Evolutionary conservation across 495 filamentous ascomycete genomes (phyloP).

Genomic region (Neurospora terricola): DNA sequence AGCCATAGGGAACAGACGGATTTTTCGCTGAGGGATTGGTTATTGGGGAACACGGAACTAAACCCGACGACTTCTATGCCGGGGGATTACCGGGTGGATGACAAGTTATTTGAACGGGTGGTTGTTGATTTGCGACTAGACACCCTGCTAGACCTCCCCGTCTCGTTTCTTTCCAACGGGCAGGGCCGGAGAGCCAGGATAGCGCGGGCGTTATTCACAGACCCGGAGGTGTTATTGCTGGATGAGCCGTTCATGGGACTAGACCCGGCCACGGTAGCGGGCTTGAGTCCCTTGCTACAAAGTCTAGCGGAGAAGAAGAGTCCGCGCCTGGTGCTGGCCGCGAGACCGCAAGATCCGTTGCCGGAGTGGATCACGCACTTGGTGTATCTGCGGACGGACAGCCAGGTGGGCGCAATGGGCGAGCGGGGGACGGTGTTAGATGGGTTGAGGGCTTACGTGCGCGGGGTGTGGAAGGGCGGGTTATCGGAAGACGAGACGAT

Average conservation of each 20-base stretch:
- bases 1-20: slow-evolving; percentile 76
- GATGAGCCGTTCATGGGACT: slow-evolving; percentile 98
- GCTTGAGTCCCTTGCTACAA: slow-evolving; percentile 59
- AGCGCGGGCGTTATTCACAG: slow-evolving; percentile 67
- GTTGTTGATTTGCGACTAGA: slow-evolving; percentile 55
- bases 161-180: slow-evolving; percentile 85
- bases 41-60: slow-evolving; percentile 66
- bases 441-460: slow-evolving; percentile 34
- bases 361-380: slow-evolving; percentile 87
- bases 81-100: slow-evolving; percentile 34
- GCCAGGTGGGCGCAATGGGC: slow-evolving; percentile 48
- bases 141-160: slow-evolving; percentile 61
- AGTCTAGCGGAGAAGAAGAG: slow-evolving; percentile 50
- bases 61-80: slow-evolving; percentile 43
- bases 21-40: slow-evolving; percentile 69
- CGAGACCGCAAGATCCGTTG: slow-evolving; percentile 74
- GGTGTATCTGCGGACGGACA: slow-evolving; percentile 52
- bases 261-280: slow-evolving; percentile 66
- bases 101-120: slow-evolving; percentile 45
- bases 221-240: slow-evolving; percentile 72
- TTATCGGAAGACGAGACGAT: slow-evolving; percentile 25
- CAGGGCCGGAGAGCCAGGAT: slow-evolving; percentile 82
- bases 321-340: slow-evolving; percentile 64
- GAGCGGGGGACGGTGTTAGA: slow-evolving; percentile 42
- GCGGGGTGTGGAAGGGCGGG: slow-evolving; percentile 25